phyloP scores from a whole-genome alignment of 495 filamentous ascomycete species.

The Parathielavia appendiculata region DNA sequence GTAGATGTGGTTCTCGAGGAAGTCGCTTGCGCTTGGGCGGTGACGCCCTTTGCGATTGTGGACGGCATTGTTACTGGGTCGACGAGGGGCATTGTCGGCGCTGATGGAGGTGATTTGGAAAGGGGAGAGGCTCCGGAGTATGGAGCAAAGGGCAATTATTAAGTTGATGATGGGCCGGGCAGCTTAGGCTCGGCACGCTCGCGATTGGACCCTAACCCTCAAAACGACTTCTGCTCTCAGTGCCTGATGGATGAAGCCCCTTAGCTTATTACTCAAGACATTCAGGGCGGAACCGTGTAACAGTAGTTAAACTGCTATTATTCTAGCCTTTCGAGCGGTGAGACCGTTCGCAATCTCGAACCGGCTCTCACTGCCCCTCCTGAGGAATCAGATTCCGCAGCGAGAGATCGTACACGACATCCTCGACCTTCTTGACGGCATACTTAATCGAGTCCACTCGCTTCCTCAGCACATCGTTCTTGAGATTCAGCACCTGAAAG shows the following conservation, averaged over 20 bases:
- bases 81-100: constrained; percentile 31
- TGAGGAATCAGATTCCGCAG: constrained; percentile 72
- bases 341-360: background rate
- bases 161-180: constrained; percentile 6
- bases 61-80: constrained; percentile 33
- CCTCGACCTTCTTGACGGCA: constrained; percentile 94
- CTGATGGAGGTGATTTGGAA: background rate
- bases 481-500: constrained; percentile 93
- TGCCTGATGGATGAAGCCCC: too few species aligned
- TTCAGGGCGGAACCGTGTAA: background rate
- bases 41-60: constrained; percentile 20
- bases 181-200: constrained; percentile 8
- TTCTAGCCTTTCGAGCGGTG: background rate
- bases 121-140: background rate
- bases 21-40: constrained; percentile 9
- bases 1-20: constrained; percentile 1
- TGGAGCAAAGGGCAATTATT: background rate
- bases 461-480: constrained; percentile 87
- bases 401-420: constrained; percentile 92
- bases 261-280: background rate
- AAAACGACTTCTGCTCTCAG: too few species aligned
- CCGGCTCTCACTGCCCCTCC: constrained; percentile 19
- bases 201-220: constrained; percentile 27
- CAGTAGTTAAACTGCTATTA: too few species aligned
- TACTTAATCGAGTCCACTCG: constrained; percentile 94